Percentiles rank a stretch among this genome's conserved stretches.
Evolutionary conservation across 148 eudicot genomes (phyloP).

Genomic region (Rhododendron griersonianum): DNA sequence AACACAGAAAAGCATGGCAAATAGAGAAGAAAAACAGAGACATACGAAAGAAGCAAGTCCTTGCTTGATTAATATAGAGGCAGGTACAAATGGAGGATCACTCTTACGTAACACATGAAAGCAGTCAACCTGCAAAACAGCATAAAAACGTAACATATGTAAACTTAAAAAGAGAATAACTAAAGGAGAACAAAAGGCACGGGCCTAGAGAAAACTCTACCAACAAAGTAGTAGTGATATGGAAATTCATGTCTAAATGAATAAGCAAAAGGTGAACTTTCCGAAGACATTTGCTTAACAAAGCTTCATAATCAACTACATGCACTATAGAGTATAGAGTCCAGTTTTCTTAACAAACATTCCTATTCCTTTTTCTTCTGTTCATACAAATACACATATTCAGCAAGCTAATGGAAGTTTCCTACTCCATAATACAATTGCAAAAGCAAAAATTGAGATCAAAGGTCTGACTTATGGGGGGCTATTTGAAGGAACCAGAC

Average conservation of each 20-base stretch:
- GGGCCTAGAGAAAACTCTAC: background rate
- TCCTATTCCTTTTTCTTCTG: background rate
- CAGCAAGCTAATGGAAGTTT: background rate
- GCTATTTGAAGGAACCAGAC: background rate
- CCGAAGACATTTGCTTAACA: background rate
- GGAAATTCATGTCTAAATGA: background rate
- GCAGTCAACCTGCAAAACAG: constrained; percentile 75
- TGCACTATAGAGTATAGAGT: background rate
- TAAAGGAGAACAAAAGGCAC: background rate
- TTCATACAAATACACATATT: background rate
- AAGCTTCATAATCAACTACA: background rate
- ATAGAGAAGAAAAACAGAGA: constrained; percentile 6
- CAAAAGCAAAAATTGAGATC: background rate
- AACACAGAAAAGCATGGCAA: background rate
- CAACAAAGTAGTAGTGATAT: background rate
- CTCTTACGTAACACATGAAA: constrained; percentile 90
- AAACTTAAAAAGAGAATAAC: background rate
- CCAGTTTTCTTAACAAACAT: background rate
- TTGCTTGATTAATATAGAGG: constrained; percentile 73
- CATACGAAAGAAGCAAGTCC: constrained; percentile 90
- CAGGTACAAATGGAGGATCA: constrained; percentile 92
- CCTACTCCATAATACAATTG: background rate
- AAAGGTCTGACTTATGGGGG: background rate
- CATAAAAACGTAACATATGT: background rate
- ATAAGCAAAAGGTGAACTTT: background rate